A percentile compares a stretch with the other conserved stretches of the same genome.
phyloP scores from a whole-genome alignment of 805 yeast genomes.

The Candida takata region DNA sequence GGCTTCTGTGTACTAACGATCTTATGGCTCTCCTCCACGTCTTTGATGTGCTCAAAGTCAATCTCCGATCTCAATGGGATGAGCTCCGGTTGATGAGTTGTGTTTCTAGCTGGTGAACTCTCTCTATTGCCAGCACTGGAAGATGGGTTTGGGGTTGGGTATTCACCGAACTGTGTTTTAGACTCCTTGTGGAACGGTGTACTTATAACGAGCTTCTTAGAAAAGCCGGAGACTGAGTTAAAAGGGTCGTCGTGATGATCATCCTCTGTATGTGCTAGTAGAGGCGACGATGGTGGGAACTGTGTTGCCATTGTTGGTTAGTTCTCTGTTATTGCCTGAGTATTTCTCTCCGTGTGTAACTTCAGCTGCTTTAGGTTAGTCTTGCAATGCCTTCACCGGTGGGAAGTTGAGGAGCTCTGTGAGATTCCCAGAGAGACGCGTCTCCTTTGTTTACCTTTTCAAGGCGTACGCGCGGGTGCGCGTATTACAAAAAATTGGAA shows the following conservation, averaged over 20 bases:
- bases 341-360: too few relatives aligned
- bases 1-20: slow-evolving; percentile 2
- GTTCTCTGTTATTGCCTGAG: slow-evolving; percentile 1
- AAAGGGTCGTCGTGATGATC: slow-evolving; percentile 15
- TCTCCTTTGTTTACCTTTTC: slow-evolving; percentile 2
- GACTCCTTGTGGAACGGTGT: slow-evolving; percentile 16
- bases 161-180: slow-evolving; percentile 22
- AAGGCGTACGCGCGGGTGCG: too few relatives aligned
- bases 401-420: too few relatives aligned
- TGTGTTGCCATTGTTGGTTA: slow-evolving; percentile 12
- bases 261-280: slow-evolving; percentile 17
- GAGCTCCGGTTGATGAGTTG: not conserved
- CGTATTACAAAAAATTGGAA: too few relatives aligned
- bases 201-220: slow-evolving; percentile 16
- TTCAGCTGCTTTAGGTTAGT: too few relatives aligned
- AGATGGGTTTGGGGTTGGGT: slow-evolving; percentile 73
- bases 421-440: slow-evolving; percentile 2
- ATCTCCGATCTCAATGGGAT: slow-evolving; percentile 4
- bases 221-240: slow-evolving; percentile 4
- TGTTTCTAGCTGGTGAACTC: slow-evolving; percentile 27
- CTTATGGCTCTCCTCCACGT: slow-evolving; percentile 3
- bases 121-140: slow-evolving; percentile 37
- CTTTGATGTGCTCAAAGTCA: not conserved
- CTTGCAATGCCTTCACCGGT: too few relatives aligned
- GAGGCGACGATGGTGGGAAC: slow-evolving; percentile 35